Evolutionary conservation across 2,329 filamentous ascomycete genomes (phyloP).

Genomic region (Ophiostoma sp.): DNA sequence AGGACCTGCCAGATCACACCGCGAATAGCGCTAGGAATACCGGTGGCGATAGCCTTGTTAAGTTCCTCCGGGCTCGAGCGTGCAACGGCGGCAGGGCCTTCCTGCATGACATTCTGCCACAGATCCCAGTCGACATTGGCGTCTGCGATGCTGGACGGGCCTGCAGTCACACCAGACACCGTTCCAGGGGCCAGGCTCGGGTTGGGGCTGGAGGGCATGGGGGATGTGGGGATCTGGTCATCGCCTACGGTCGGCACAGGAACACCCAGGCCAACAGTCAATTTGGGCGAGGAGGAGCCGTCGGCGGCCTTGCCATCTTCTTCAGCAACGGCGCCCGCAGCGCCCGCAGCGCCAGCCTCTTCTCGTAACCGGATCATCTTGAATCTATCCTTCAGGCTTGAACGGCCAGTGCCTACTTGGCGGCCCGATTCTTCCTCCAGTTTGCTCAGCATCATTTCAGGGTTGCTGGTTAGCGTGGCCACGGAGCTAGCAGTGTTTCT

Average conservation of each 20-base stretch:
- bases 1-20: conserved; percentile 99
- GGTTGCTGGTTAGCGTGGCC: conserved; percentile 71
- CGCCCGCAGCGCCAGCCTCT: conserved; percentile 47
- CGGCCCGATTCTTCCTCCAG: conserved; percentile 61
- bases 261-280: conserved; percentile 15
- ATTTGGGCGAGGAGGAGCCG: conserved; percentile 24
- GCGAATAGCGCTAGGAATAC: conserved; percentile 89
- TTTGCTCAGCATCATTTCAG: conserved; percentile 70
- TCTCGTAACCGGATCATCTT: conserved; percentile 70
- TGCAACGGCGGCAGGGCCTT: conserved; percentile 82
- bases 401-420: conserved; percentile 44
- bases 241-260: conserved; percentile 15
- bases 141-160: conserved; percentile 64
- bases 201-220: conserved; percentile 60
- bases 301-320: conserved; percentile 48
- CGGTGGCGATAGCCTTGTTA: conserved; percentile 82
- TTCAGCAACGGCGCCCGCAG: neutral
- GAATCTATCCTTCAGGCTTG: conserved; percentile 71
- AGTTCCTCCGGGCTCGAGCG: conserved; percentile 84
- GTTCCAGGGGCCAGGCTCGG: conserved; percentile 75
- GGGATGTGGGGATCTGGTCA: conserved; percentile 37
- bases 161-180: conserved; percentile 71
- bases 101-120: conserved; percentile 93
- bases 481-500: conserved; percentile 77
- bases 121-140: conserved; percentile 88